These are phyloP conservation scores for Henckelia pumila DNA, from an alignment of 257 asterid species.

Conservation along the genomic window DNA sequence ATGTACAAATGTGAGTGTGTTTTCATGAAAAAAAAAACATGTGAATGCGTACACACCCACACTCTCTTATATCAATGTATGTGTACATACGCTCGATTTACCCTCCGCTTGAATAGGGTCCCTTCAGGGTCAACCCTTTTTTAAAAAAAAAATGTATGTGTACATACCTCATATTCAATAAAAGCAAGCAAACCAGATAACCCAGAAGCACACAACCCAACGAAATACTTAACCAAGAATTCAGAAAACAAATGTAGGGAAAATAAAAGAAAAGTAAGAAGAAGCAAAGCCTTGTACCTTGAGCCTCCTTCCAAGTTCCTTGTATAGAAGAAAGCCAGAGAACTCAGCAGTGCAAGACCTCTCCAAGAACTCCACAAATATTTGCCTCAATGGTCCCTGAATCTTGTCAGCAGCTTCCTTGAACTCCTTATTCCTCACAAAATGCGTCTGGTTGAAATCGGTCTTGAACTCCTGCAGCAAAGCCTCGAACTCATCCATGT, in stretches of 20 bases:
- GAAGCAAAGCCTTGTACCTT: slow-evolving; percentile 39
- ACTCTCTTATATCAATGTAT: no score
- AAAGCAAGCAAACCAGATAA: neutral
- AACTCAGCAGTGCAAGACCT: slow-evolving; percentile 96
- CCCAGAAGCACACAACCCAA: neutral
- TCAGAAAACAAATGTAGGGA: neutral
- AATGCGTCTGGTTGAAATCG: slow-evolving; percentile 91
- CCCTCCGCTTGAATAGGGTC: no score
- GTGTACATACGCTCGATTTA: no score
- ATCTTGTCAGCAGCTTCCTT: slow-evolving; percentile 90
- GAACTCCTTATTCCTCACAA: slow-evolving; percentile 86
- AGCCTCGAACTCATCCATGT: slow-evolving; percentile 81
- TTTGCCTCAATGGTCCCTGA: slow-evolving; percentile 73
- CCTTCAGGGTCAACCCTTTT: no score
- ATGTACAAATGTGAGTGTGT: no score
- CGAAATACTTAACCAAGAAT: neutral
- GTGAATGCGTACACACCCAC: no score
- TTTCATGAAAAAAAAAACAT: no score
- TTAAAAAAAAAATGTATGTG: no score
- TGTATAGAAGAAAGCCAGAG: slow-evolving; percentile 90
- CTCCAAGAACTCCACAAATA: slow-evolving; percentile 87
- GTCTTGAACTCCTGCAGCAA: slow-evolving; percentile 95
- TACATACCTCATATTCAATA: neutral
- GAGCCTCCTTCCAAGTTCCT: slow-evolving; percentile 91
- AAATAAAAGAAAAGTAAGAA: neutral